Base-by-base conservation (phyloP, 2,329 filamentous ascomycete genomes). In the Westerdykella ornata region DNA sequence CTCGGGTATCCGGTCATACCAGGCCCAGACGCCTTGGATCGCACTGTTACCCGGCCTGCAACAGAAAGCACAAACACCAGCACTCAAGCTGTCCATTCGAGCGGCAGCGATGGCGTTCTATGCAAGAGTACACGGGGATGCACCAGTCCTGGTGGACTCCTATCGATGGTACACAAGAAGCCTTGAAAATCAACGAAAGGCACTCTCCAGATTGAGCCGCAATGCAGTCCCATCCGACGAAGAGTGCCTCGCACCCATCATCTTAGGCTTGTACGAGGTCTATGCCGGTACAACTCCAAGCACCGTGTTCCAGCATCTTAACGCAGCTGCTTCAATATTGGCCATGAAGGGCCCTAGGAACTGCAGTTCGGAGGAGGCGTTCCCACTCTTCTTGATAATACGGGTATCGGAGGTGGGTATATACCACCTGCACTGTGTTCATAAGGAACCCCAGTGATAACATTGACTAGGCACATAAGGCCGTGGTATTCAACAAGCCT, bases 91-190 rank as follows among this genome's bases (percentile, higher is more conserved):
- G 5, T 60, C 59, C 1, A 54, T 63, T 13, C 58, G 60, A 6
- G 58, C 60, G 34, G 47, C 58, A 1, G 57, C 58, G 9, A 62
- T 63, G 60, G 59, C 58, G 1, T 63, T 56, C 19, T 63, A 54
- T 22, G 58, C 56, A 4, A 57, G 55, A n/a, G 32, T 56, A 3
- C 56, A 62, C 34, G 35, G 52, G n/a, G 54, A 63, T 31, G 43
- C 54, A 1, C 46, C 54, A 11, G 56, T 63, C 16, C 35, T 62
- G 5, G 44, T 59, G 2, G 60, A 63, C 17, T 62, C 59, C 0
- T 62, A 56, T 41, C 48, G 52, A 22, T 63, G 59, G 60, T 63
- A 63, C 35, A 57, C 46, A 4, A 42, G 47, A n/a, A 54, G 57
- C n/a, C 42, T 63, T 8, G 47, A 52, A 26, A 45, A 48, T 9